Evolutionary conservation across 164 flowering plant species (phyloP).

Genomic region (Berberis thunbergii): DNA sequence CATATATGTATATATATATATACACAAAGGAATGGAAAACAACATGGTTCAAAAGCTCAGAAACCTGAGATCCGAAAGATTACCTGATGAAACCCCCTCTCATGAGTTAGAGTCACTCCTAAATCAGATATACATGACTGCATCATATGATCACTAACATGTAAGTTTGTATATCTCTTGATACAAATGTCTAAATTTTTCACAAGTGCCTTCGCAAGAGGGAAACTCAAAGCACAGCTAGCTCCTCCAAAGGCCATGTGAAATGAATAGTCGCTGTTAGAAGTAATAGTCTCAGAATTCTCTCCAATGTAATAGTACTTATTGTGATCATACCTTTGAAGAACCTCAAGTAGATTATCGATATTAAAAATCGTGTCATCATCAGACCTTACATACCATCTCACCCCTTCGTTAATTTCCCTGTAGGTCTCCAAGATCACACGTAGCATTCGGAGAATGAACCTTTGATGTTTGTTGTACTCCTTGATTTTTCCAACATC

Average conservation of each 20-base stretch:
- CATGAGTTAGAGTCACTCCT: conserved; percentile 22
- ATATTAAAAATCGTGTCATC: conserved; percentile 51
- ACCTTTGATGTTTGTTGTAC: conserved; percentile 11
- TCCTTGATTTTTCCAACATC: conserved; percentile 17
- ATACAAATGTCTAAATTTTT: conserved; percentile 39
- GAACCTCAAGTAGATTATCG: conserved; percentile 42
- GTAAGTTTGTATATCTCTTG: conserved; percentile 31
- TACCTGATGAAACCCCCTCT: no score
- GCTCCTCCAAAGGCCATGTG: conserved; percentile 70
- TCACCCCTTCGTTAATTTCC: conserved; percentile 16
- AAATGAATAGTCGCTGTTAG: conserved; percentile 38
- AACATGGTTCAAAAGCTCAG: no score
- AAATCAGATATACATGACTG: conserved; percentile 48
- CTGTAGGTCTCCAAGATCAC: conserved; percentile 37
- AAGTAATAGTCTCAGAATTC: conserved; percentile 34
- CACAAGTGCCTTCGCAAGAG: conserved; percentile 38
- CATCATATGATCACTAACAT: conserved; percentile 34
- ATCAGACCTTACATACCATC: conserved; percentile 55
- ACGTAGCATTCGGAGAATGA: not conserved
- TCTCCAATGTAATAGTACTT: conserved; percentile 51
- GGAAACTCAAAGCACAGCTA: conserved; percentile 53
- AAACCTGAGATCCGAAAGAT: no score
- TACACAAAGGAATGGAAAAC: no score
- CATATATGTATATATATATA: no score
- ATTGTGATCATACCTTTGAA: conserved; percentile 41